Evolutionary conservation across 306 rosid species (phyloP).

Genomic region (Malus domestica): ASM211411v1 NC_041803.1:3619501-3620000

Average conservation of each 20-base stretch:
- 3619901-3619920: constrained; percentile 36
- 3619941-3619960: constrained; percentile 49
- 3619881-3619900: constrained; percentile 33
- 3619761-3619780: too few species aligned
- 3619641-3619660: constrained; percentile 42
- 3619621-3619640: constrained; percentile 48
- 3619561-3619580: constrained; percentile 38
- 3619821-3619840: too few species aligned
- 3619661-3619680: constrained; percentile 37
- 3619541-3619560: constrained; percentile 24
- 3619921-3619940: constrained; percentile 33
- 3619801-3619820: too few species aligned
- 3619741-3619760: too few species aligned
- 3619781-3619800: too few species aligned
- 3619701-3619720: too few species aligned
- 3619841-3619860: not conserved
- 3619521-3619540: constrained; percentile 31
- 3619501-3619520: constrained; percentile 31
- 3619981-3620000: constrained; percentile 37
- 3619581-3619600: constrained; percentile 42
- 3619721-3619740: too few species aligned
- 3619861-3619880: constrained; percentile 22
- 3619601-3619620: constrained; percentile 32
- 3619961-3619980: constrained; percentile 36
- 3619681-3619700: too few species aligned